These are phyloP conservation scores for Phytophthora palmivora DNA, from an alignment of 352 stramenopile species.

Conservation along the genomic window DNA sequence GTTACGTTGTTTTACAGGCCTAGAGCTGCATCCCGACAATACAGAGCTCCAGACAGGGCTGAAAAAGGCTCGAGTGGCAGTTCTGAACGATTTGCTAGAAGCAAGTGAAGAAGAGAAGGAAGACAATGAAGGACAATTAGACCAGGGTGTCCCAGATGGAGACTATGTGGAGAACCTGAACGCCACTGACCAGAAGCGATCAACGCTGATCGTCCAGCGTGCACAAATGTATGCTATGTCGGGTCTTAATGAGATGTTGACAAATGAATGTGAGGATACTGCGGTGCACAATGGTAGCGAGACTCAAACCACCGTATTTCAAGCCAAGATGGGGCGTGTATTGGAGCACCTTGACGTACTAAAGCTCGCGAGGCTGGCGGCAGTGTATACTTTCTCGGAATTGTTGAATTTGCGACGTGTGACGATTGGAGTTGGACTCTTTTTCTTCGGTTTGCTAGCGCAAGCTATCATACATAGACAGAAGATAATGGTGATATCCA, in stretches of 20 bases:
- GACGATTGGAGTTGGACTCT: constrained; percentile 46
- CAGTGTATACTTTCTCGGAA: constrained; percentile 63
- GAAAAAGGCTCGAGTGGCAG: constrained; percentile 60
- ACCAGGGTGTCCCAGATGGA: neutral
- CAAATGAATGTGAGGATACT: constrained; percentile 8
- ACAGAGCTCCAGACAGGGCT: constrained; percentile 49
- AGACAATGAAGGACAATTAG: constrained; percentile 19
- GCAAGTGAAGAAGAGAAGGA: constrained; percentile 45
- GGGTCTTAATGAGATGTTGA: constrained; percentile 15
- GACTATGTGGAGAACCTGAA: constrained; percentile 4
- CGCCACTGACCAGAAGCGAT: constrained; percentile 1
- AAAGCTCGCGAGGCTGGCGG: constrained; percentile 58
- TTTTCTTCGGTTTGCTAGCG: constrained; percentile 59
- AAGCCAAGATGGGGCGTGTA: constrained; percentile 61
- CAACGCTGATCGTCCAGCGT: constrained; percentile 32
- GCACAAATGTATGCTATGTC: constrained; percentile 27
- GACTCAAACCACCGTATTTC: constrained; percentile 46
- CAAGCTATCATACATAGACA: constrained; percentile 71
- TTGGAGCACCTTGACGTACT: constrained; percentile 61
- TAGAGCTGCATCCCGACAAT: constrained; percentile 49
- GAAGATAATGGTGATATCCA: constrained; percentile 79
- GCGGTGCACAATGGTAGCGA: constrained; percentile 14
- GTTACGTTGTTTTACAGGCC: constrained; percentile 34
- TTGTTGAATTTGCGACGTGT: constrained; percentile 60
- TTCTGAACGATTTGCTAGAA: constrained; percentile 56